phyloP scores from a whole-genome alignment of 2,329 filamentous ascomycete species.

The Xylariaceae sp. region DNA sequence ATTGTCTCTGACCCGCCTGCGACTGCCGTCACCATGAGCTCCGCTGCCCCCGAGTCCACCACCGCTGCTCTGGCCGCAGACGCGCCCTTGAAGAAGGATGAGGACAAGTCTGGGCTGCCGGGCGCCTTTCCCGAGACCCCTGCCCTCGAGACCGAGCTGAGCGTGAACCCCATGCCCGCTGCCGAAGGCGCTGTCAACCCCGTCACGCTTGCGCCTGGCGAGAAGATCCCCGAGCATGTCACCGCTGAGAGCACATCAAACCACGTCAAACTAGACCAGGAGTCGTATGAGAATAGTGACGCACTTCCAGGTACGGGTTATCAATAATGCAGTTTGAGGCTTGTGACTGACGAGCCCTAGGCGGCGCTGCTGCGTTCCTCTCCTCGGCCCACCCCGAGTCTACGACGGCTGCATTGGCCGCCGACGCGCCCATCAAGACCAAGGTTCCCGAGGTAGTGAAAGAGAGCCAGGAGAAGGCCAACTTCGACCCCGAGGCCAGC shows the following conservation, averaged over 20 bases:
- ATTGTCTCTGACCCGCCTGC: constrained; percentile 44
- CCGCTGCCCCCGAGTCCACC: constrained; percentile 61
- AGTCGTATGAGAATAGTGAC: constrained; percentile 78
- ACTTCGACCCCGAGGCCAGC: constrained; percentile 59
- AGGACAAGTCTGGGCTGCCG: constrained; percentile 42
- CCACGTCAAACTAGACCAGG: constrained; percentile 72
- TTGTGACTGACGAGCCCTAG: constrained; percentile 12
- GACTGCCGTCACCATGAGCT: constrained; percentile 52
- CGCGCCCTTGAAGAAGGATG: constrained; percentile 51
- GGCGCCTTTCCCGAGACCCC: constrained; percentile 71
- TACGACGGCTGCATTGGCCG: constrained; percentile 33
- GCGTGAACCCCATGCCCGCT: constrained; percentile 55
- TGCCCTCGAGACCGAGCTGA: constrained; percentile 42
- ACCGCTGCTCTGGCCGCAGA: constrained; percentile 62
- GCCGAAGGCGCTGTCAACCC: constrained; percentile 66
- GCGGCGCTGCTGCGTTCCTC: constrained; percentile 13
- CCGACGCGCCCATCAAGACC: constrained; percentile 35
- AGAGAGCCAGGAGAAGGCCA: constrained; percentile 63
- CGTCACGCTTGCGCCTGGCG: constrained; percentile 68
- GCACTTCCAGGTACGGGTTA: constrained; percentile 43
- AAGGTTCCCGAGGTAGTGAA: constrained; percentile 58
- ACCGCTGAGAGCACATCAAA: constrained; percentile 60
- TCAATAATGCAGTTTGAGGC: background rate
- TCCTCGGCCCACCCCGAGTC: constrained; percentile 34
- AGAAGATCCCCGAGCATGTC: constrained; percentile 67